These are phyloP conservation scores for Psilocybe subaeruginosa DNA, from an alignment of 768 basidiomycete species.

Conservation along the genomic window DNA sequence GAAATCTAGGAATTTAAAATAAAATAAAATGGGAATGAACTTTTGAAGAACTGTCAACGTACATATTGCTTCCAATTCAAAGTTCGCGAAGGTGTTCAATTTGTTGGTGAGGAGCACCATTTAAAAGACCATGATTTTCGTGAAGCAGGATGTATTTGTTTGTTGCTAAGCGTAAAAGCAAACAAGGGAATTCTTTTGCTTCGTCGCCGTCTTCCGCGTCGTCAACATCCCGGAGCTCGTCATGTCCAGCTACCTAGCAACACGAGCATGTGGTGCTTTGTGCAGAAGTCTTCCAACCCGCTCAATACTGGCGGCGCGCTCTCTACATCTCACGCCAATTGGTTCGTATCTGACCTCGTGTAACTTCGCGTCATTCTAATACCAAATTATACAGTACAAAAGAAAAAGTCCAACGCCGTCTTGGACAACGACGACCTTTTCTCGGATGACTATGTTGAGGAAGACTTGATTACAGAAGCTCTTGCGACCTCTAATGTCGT, in stretches of 20 bases:
- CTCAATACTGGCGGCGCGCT: background rate
- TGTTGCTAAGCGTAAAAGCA: background rate
- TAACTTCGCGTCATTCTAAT: slow-evolving; percentile 4
- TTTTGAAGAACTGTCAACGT: too few relatives aligned
- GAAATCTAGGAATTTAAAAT: too few relatives aligned
- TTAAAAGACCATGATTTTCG: too few relatives aligned
- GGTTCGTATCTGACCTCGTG: slow-evolving; percentile 16
- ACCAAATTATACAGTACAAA: slow-evolving; percentile 25
- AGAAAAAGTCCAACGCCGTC: slow-evolving; percentile 31
- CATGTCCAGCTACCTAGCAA: slow-evolving; percentile 15
- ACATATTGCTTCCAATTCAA: too few relatives aligned
- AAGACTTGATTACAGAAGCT: slow-evolving; percentile 22
- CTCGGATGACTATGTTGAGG: slow-evolving; percentile 26
- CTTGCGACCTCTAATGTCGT: background rate
- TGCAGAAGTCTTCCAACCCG: background rate
- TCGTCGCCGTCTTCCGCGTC: background rate
- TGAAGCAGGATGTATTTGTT: background rate
- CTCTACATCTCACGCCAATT: slow-evolving; percentile 24
- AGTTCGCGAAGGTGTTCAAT: too few relatives aligned
- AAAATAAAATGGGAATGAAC: too few relatives aligned
- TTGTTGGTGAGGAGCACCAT: too few relatives aligned
- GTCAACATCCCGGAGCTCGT: background rate
- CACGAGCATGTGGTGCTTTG: slow-evolving; percentile 11
- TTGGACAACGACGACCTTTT: slow-evolving; percentile 33
- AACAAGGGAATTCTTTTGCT: background rate